phyloP scores from a whole-genome alignment of 164 flowering plant genomes.

The Vitis rotundifolia region DNA sequence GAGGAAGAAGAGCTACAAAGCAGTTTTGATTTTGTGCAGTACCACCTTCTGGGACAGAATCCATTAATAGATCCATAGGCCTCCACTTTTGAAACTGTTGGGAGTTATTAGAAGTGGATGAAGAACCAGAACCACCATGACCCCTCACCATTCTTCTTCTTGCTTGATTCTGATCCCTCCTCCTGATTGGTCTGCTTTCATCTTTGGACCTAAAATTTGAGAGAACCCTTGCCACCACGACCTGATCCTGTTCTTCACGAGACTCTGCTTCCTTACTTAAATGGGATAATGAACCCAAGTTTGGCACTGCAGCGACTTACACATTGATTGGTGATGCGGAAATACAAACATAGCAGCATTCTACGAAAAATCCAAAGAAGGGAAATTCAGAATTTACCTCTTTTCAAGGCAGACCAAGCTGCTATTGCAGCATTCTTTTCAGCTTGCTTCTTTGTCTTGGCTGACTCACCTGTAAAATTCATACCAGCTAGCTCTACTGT shows the following conservation, averaged over 20 bases:
- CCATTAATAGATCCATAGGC: conserved; percentile 26
- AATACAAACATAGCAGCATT: neutral
- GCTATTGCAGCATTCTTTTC: conserved; percentile 90
- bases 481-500: conserved; percentile 71
- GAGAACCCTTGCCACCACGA: conserved; percentile 42
- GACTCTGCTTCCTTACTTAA: conserved; percentile 28
- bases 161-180: conserved; percentile 34
- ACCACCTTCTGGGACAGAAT: conserved; percentile 18
- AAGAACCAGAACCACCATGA: conserved; percentile 12
- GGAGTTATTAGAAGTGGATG: conserved; percentile 10
- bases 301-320: conserved; percentile 39
- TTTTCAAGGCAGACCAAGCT: conserved; percentile 78
- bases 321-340: conserved; percentile 11
- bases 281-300: conserved; percentile 25
- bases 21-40: conserved; percentile 30
- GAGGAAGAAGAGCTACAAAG: conserved; percentile 39
- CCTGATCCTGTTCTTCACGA: conserved; percentile 50
- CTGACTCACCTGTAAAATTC: conserved; percentile 69
- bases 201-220: conserved; percentile 45
- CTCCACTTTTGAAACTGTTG: conserved; percentile 29
- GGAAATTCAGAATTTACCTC: conserved; percentile 27
- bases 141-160: conserved; percentile 36
- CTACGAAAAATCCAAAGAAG: neutral
- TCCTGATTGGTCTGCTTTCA: conserved; percentile 29
- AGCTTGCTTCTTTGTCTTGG: conserved; percentile 87